Percentiles rank a stretch among this genome's conserved stretches.
Conservation (phyloP, 2,329 filamentous ascomycete genomes). For the Calonectria multiphialidica region DNA sequence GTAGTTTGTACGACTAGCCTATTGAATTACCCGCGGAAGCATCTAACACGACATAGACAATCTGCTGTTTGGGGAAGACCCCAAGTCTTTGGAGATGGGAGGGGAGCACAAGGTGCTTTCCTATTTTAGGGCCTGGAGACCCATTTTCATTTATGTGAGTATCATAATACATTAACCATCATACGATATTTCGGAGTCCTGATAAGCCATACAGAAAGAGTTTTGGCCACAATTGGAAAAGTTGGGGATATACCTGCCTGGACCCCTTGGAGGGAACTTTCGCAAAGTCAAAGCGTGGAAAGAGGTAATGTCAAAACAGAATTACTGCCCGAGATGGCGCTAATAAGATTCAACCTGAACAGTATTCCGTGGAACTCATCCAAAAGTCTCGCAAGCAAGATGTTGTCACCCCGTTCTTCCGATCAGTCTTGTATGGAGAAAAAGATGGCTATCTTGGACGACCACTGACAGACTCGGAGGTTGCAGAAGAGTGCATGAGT, state of each 20-base stretch:
- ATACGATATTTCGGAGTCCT: too few species aligned
- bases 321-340: neutral
- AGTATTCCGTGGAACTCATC: neutral
- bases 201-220: neutral
- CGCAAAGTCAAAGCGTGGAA: neutral
- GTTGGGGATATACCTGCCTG: neutral
- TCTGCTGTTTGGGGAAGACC: neutral
- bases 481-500: neutral
- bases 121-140: neutral
- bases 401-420: neutral
- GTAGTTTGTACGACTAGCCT: neutral
- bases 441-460: neutral
- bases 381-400: neutral
- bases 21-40: fast-evolving
- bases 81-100: neutral
- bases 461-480: neutral
- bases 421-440: neutral
- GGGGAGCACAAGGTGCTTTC: neutral
- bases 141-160: neutral
- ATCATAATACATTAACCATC: too few species aligned
- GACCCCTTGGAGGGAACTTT: neutral
- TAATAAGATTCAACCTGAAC: neutral
- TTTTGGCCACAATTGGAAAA: neutral
- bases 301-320: neutral
- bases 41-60: neutral